Base-by-base conservation (phyloP, 176 grass and related monocot species). In the Metroxylon sagu region DNA sequence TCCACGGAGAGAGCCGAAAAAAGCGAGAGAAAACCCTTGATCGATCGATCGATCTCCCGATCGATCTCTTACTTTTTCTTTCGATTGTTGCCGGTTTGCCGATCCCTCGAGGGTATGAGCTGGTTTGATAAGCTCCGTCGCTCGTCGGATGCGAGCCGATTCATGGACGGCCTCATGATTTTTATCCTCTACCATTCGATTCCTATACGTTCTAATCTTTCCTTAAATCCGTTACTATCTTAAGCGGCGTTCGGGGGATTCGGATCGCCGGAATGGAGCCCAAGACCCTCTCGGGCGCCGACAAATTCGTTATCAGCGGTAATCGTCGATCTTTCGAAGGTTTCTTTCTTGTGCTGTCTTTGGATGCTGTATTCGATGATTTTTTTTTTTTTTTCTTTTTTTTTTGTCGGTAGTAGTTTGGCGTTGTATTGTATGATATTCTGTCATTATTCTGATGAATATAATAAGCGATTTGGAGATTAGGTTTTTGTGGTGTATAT, bases 91-190 rank as follows among this genome's bases (percentile, higher is more conserved):
- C 71, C 66, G 84, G 84, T 76, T 72, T 75, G 75, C 52, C 25
- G 82, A 68, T 25, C 2, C 57, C 74, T 29, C 48, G 62, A 65
- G 50, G 67, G 73, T 77, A 98, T 98, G 93, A 98, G 76, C 86
- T 86, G 87, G 62, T 68, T 81, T 48, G 76, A 80, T 58, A 76
- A 75, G 55, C 53, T 82, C 64, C 79, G 82, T 61, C 85, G 77
- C 70, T 73, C 67, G 70, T 73, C 71, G 21, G 68, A 68, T 64
- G 54, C 39, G 57, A 64, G 72, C 76, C 57, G 70, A 18, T 70
- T 73, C 77, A 95, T 95, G 87, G 93, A 98, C 79, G 88, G 93
- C 27, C 84, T 98, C 65, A 78, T 98, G 78, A 91, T 89, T 80
- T 92, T 98, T 75, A 76, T 98, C 76, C 89, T 97, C 73, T 75